Evolutionary conservation across 1,284 basidiomycete genomes (phyloP).

Genomic region (Sporisorium iseilematis-ciliati): DNA sequence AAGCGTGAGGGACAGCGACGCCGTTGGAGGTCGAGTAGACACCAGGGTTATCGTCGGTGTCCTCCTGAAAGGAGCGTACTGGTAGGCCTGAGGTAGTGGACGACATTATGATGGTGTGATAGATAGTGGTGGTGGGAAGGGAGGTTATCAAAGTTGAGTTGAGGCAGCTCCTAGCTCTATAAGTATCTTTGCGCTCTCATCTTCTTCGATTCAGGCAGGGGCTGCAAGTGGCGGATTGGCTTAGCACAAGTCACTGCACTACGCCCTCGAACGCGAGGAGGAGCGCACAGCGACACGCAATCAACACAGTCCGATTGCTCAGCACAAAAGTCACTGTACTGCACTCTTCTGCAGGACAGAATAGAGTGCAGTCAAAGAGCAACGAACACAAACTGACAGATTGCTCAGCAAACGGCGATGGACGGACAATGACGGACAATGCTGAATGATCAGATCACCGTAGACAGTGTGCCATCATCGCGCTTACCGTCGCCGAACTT

Average conservation of each 20-base stretch:
- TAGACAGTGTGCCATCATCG: too few species aligned
- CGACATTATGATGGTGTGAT: constrained; percentile 18
- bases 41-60: constrained; percentile 31
- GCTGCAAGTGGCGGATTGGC: too few species aligned
- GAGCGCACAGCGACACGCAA: neutral
- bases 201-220: too few species aligned
- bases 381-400: neutral
- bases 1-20: constrained; percentile 74
- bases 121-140: neutral
- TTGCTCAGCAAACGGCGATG: too few species aligned
- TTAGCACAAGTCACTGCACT: neutral
- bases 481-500: too few species aligned
- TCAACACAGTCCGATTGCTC: neutral
- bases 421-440: neutral
- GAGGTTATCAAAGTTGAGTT: too few species aligned
- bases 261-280: too few species aligned
- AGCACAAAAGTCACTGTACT: neutral
- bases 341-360: neutral
- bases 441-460: constrained; percentile 1
- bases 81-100: constrained; percentile 34
- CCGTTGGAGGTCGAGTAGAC: constrained; percentile 55
- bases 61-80: constrained; percentile 42
- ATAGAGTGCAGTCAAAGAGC: constrained; percentile 5
- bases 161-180: neutral
- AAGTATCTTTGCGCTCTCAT: neutral